phyloP scores from a whole-genome alignment of 2,329 filamentous ascomycete genomes.

The Mycosphaerella sp. region DNA sequence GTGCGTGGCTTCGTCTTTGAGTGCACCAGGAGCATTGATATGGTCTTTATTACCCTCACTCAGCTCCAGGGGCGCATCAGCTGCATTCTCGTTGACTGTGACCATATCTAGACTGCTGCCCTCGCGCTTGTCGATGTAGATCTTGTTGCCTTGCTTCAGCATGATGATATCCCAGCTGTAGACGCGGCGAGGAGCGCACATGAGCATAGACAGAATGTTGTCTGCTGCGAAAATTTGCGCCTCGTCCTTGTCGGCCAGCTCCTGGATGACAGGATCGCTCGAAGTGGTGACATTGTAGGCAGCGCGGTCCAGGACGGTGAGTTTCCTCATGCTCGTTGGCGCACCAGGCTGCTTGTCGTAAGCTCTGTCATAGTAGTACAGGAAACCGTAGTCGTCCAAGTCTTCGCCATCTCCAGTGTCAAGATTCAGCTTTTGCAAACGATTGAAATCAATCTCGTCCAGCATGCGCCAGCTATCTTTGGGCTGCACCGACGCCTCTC shows the following conservation, averaged over 20 bases:
- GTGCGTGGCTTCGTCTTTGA: constrained; percentile 96
- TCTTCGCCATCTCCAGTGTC: constrained; percentile 94
- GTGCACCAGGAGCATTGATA: constrained; percentile 86
- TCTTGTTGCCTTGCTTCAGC: constrained; percentile 84
- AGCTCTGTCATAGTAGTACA: constrained; percentile 95
- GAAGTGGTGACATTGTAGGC: constrained; percentile 98
- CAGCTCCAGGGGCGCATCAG: constrained; percentile 85
- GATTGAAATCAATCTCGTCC: constrained; percentile 98
- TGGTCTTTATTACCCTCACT: constrained; percentile 88
- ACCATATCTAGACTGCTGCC: constrained; percentile 94
- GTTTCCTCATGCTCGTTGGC: constrained; percentile 78
- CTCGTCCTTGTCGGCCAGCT: constrained; percentile 91
- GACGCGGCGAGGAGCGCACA: constrained; percentile 93
- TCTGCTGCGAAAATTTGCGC: constrained; percentile 96
- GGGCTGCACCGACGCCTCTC: constrained; percentile 92
- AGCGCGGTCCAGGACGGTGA: constrained; percentile 83
- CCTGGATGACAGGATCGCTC: constrained; percentile 92
- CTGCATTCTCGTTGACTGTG: constrained; percentile 97
- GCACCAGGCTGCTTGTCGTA: constrained; percentile 86
- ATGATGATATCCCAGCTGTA: constrained; percentile 99
- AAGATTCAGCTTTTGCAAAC: constrained; percentile 89
- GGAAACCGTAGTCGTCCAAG: constrained; percentile 89
- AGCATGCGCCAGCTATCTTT: constrained; percentile 92
- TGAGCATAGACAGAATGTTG: constrained; percentile 96
- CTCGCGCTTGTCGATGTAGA: constrained; percentile 98